Percentiles rank a stretch among this genome's conserved stretches.
These are phyloP conservation scores for Leishmania braziliensis DNA, from an alignment of 208 protist genomes.

Conservation along the genomic window DNA sequence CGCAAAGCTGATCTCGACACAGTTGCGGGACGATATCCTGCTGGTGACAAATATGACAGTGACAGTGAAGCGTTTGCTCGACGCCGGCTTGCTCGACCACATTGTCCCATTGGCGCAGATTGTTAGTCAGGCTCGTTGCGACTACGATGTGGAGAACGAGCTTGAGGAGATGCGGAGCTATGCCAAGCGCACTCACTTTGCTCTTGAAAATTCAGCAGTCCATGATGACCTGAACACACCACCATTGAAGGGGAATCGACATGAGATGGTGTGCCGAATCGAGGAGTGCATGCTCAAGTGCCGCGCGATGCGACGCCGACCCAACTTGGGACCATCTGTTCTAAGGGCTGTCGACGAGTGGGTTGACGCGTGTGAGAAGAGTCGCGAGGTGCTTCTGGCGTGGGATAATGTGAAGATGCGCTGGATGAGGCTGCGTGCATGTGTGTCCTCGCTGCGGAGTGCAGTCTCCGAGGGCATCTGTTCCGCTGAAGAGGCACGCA, in stretches of 20 bases:
- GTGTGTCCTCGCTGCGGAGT: constrained; percentile 25
- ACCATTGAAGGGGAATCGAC: constrained; percentile 36
- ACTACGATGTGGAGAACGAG: constrained; percentile 74
- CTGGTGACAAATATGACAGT: constrained; percentile 54
- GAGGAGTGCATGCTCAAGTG: constrained; percentile 66
- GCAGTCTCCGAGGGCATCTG: constrained; percentile 13
- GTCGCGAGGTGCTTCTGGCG: constrained; percentile 47
- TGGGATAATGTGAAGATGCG: constrained; percentile 51
- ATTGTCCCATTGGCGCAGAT: constrained; percentile 63
- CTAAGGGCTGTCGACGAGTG: constrained; percentile 71
- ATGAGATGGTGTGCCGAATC: constrained; percentile 36
- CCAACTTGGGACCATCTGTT: constrained; percentile 58
- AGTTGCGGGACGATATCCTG: constrained; percentile 52
- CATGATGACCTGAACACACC: constrained; percentile 16
- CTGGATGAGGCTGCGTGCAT: constrained; percentile 37
- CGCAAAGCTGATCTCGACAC: constrained; percentile 51
- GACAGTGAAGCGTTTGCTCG: constrained; percentile 65
- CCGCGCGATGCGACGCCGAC: constrained; percentile 46
- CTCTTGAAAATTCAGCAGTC: constrained; percentile 21
- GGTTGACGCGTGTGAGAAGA: constrained; percentile 69
- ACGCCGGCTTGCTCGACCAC: constrained; percentile 63
- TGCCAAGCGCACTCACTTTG: constrained; percentile 79
- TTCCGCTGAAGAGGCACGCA: constrained; percentile 4
- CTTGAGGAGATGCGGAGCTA: constrained; percentile 89
- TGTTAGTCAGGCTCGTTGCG: constrained; percentile 63